These are phyloP conservation scores for Thielaviopsis punctulata DNA, from an alignment of 2,329 filamentous ascomycete genomes.

Conservation along the genomic window DNA sequence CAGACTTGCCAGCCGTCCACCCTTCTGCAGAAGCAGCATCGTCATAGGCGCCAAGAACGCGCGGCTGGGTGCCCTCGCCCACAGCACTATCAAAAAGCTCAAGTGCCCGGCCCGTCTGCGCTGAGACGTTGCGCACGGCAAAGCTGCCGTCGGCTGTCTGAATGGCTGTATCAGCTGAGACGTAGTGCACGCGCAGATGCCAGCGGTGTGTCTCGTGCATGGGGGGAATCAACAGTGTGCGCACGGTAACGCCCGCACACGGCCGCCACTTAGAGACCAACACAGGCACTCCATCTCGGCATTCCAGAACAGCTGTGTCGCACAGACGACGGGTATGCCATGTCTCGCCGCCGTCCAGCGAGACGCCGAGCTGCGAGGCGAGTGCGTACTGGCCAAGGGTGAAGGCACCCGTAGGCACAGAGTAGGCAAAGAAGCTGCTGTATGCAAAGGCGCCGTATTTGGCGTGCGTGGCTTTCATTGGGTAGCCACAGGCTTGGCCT, in stretches of 20 bases:
- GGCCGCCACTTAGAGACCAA: slow-evolving; percentile 55
- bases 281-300: slow-evolving; percentile 35
- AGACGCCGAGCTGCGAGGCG: slow-evolving; percentile 58
- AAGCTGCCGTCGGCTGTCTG: slow-evolving; percentile 61
- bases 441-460: slow-evolving; percentile 72
- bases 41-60: slow-evolving; percentile 44
- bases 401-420: slow-evolving; percentile 58
- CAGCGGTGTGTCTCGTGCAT: slow-evolving; percentile 42
- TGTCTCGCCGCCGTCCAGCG: slow-evolving; percentile 59
- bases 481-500: slow-evolving; percentile 68
- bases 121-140: slow-evolving; percentile 42
- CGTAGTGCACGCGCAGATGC: slow-evolving; percentile 49
- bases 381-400: slow-evolving; percentile 61
- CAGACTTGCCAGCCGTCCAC: slow-evolving; percentile 31
- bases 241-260: slow-evolving; percentile 49
- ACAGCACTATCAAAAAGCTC: slow-evolving; percentile 29
- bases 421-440: slow-evolving; percentile 59
- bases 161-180: slow-evolving; percentile 42
- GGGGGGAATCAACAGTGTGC: slow-evolving; percentile 48
- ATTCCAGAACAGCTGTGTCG: slow-evolving; percentile 45
- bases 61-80: slow-evolving; percentile 34
- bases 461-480: slow-evolving; percentile 64
- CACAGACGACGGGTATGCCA: slow-evolving; percentile 61
- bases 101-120: slow-evolving; percentile 30
- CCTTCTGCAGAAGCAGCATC: slow-evolving; percentile 36